Evolutionary conservation across 2,329 filamentous ascomycete species (phyloP), one percentile per base, ranked within the genome.

Genomic region (Arthrobotrys iridis): DNA sequence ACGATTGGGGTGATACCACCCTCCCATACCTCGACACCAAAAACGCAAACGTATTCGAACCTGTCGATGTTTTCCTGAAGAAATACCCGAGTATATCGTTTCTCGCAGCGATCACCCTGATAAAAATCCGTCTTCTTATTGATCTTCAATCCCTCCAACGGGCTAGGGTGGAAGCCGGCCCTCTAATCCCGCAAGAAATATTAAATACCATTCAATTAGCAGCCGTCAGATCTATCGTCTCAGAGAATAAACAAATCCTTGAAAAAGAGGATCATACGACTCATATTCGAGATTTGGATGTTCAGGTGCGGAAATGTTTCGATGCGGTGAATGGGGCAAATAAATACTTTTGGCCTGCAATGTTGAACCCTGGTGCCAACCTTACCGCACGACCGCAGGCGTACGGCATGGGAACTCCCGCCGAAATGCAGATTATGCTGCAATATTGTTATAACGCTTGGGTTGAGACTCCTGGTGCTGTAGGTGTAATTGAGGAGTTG

Each of bases 41-140:
- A 24, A 77, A 79, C 7, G 83, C 82, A 7, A 81, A 86, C 77
- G 80, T 80, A 0, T 80, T 87, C 15, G 85, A 86, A 78, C 46
- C 77, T 1, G 50, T 80, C 7, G 74, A 78, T 8, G 50, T 66
- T 18, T 77, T 80, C 8, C 37, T 45, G 24, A 30, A 18, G 8
- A 30, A 73, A n/a, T 78, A 24, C 8, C 7, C 10, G 10, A 37
- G 77, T 30, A 28, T 81, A 4, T 77, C 59, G 6, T 41, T 79
- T 37, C 33, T 64, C 5, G 77, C 80, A 11, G 77, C 80, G 0
- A 11, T 82, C n/a, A 79, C 78, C 2, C 76, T 84, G 40, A 72
- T 84, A 45, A 84, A 83, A 60, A 78, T 83, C 60, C 80, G 80
- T 57, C 73, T 84, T 0, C 72, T 82, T 4, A 73, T 82, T 11